Base-by-base conservation (phyloP, 306 rosid genomes). In the Malus sylvestris region DNA sequence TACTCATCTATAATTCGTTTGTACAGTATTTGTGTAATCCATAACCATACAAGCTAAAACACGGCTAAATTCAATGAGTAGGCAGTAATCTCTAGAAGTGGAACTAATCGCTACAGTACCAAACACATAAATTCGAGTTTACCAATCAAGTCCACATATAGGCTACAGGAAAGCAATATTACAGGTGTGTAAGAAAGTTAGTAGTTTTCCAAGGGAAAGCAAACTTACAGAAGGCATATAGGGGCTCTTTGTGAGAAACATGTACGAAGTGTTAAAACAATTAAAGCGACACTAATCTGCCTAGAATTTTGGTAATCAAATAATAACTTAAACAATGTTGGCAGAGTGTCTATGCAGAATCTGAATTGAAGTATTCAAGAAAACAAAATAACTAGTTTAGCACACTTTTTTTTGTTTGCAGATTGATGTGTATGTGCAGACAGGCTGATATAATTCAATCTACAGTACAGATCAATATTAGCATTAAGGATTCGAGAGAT, bases 401-500 rank as follows among this genome's bases (percentile, higher is more conserved):
- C 29, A 38, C 30, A 63, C 6, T n/a, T 51, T 16, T 15, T 29
- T 62, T 27, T 8, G 35, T 46, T 33, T 46, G 29, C 32, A 15
- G 29, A 38, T 65, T 20, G 29, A 65, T 78, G 2, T 78, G 1
- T 19, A 55, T 29, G 35, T 72, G 46, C 72, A 70, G 15, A 10
- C 67, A 49, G 58, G n/a, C 30, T n/a, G 6, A 35, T 53, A 51
- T 38, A 55, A 59, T 8, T 57, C 33, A 70, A n/a, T 38, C 64
- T 22, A 80, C 13, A 20, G 42, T 59, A 59, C 27, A 59, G 18
- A 10, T 33, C 44, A 73, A 67, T 27, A 18, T 22, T 67, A 60
- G 65, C 51, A 80, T 49, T 22, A 71, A 74, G 57, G 57, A 32
- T 73, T 14, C 76, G 62, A 53, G 42, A 45, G 45, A 52, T 44